Evolutionary conservation across 768 basidiomycete genomes (phyloP).

Genomic region (Lyophyllum atratum): DNA sequence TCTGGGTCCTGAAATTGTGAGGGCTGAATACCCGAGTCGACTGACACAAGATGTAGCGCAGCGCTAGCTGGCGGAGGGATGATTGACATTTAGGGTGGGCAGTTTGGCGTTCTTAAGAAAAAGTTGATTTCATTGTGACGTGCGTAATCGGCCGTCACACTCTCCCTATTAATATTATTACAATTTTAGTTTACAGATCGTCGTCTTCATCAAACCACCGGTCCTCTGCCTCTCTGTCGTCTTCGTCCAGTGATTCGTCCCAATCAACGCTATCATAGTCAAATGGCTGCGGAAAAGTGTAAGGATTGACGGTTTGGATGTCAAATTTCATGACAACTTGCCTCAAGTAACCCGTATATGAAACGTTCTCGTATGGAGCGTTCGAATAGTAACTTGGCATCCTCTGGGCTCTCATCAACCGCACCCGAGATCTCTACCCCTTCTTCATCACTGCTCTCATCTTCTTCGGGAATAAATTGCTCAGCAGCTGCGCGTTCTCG

Average conservation of each 20-base stretch:
- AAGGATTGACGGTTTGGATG: neutral
- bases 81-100: conserved; percentile 51
- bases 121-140: conserved; percentile 10
- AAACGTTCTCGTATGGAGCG: conserved; percentile 66
- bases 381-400: conserved; percentile 54
- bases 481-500: conserved; percentile 39
- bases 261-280: conserved; percentile 77
- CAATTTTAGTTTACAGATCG: conserved; percentile 18
- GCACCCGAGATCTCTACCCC: conserved; percentile 20
- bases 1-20: conserved; percentile 1
- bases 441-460: conserved; percentile 59
- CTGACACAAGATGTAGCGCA: neutral
- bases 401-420: conserved; percentile 49
- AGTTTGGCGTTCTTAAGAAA: conserved; percentile 19
- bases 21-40: neutral
- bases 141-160: conserved; percentile 5
- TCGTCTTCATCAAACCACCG: conserved; percentile 77
- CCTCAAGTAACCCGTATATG: conserved; percentile 77
- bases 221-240: conserved; percentile 65
- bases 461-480: conserved; percentile 68
- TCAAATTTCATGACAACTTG: conserved; percentile 31
- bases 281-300: conserved; percentile 46
- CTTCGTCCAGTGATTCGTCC: conserved; percentile 67
- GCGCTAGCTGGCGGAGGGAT: conserved; percentile 7
- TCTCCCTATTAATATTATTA: neutral